These are phyloP conservation scores for Stephania japonica DNA, from an alignment of 164 flowering plant species.

Conservation along the genomic window DNA sequence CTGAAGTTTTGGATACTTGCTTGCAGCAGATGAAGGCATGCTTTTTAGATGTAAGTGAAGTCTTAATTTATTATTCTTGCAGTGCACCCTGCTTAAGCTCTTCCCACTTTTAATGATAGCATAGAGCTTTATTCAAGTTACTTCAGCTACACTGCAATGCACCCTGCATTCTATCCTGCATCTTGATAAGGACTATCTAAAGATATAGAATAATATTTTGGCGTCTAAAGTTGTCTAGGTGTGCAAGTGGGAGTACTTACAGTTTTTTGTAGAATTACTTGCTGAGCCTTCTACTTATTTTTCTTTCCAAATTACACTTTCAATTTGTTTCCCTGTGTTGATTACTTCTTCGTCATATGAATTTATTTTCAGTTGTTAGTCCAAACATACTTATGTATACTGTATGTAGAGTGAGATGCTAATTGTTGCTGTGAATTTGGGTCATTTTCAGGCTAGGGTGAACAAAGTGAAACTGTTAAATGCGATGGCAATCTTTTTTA, in stretches of 20 bases:
- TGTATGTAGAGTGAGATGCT: not conserved
- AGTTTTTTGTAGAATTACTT: too few species aligned
- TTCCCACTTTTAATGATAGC: not conserved
- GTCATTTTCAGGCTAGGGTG: slow-evolving; percentile 59
- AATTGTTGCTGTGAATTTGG: not conserved
- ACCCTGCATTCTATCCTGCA: too few species aligned
- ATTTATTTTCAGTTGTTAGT: not conserved
- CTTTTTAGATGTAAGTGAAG: slow-evolving; percentile 73
- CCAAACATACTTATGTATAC: not conserved
- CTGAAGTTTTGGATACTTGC: slow-evolving; percentile 69
- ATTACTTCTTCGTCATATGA: not conserved
- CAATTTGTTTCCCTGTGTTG: not conserved
- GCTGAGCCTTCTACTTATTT: not conserved
- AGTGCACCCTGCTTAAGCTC: not conserved
- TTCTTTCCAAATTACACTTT: not conserved
- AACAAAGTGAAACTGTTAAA: slow-evolving; percentile 76
- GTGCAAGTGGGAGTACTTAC: not conserved
- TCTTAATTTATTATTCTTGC: not conserved
- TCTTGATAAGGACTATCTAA: too few species aligned
- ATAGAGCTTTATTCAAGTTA: not conserved
- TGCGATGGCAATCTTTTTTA: slow-evolving; percentile 86
- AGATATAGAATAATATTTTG: too few species aligned
- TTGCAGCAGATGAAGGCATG: slow-evolving; percentile 93
- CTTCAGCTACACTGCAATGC: not conserved
- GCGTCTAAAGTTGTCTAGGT: not conserved